Conservation (phyloP, 768 basidiomycete species). For the Chlorophyllum brunneum region DNA sequence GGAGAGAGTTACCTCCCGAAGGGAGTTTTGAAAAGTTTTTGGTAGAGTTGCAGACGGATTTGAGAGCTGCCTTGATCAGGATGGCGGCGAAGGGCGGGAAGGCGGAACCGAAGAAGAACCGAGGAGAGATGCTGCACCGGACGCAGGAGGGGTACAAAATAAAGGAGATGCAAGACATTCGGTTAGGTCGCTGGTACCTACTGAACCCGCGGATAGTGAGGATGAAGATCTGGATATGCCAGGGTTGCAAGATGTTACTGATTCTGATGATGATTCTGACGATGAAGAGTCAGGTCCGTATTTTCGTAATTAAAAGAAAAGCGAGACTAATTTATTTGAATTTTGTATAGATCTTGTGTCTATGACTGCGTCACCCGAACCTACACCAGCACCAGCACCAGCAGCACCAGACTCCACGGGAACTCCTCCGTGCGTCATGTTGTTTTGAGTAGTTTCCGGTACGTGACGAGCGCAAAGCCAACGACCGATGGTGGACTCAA, state of each 20-base stretch:
- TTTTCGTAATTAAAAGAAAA: background rate
- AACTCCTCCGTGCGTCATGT: too few relatives aligned
- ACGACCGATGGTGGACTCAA: too few relatives aligned
- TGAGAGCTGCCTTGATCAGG: slow-evolving; percentile 52
- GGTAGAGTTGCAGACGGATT: slow-evolving; percentile 70
- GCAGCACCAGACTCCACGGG: too few relatives aligned
- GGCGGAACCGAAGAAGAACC: background rate
- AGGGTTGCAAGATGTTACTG: slow-evolving; percentile 5
- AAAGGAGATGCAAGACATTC: background rate
- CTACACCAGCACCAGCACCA: background rate
- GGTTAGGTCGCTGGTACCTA: background rate
- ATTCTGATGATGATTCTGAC: slow-evolving; percentile 10
- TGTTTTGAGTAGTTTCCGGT: too few relatives aligned
- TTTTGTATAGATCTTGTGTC: slow-evolving; percentile 1
- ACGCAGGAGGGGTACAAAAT: too few relatives aligned
- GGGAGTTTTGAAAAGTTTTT: slow-evolving; percentile 82
- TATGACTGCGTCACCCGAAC: background rate
- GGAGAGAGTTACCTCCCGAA: slow-evolving; percentile 36
- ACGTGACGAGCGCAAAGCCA: too few relatives aligned
- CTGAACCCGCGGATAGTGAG: background rate
- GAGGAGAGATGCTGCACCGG: background rate
- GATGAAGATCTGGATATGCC: slow-evolving; percentile 20
- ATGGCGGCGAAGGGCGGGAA: slow-evolving; percentile 11
- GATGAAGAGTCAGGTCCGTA: slow-evolving; percentile 1
- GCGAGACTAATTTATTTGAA: background rate